Conservation (phyloP, 1,139 yeast species). For the Wickerhamiella pararugosa region DNA sequence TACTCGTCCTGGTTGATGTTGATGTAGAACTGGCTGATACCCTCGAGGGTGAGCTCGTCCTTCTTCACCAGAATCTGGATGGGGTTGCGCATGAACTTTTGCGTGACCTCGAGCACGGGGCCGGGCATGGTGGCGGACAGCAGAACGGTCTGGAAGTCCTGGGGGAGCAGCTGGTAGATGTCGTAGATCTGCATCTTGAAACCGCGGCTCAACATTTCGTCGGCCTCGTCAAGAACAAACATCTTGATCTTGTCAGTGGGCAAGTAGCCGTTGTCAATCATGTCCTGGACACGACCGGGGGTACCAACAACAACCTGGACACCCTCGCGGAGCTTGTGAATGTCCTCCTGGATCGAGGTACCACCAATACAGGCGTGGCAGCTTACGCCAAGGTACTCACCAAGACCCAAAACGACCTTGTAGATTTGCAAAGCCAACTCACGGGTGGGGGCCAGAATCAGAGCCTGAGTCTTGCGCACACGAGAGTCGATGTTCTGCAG, state of each 20-base stretch:
- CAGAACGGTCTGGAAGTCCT: conserved; percentile 89
- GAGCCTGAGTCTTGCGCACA: conserved; percentile 42
- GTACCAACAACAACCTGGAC: conserved; percentile 97
- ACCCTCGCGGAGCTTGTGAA: conserved; percentile 81
- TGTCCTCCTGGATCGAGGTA: conserved; percentile 82
- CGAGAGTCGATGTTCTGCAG: conserved; percentile 71
- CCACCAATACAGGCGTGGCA: conserved; percentile 99
- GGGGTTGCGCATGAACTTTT: conserved; percentile 95
- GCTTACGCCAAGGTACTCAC: conserved; percentile 82
- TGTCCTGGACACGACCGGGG: conserved; percentile 97
- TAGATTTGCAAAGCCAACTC: conserved; percentile 97
- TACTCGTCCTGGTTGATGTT: conserved; percentile 85
- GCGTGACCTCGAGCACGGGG: conserved; percentile 91
- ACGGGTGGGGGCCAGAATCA: conserved; percentile 96
- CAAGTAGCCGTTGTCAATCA: conserved; percentile 89
- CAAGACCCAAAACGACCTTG: conserved; percentile 87
- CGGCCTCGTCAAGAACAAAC: conserved; percentile 99
- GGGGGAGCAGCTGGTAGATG: conserved; percentile 87
- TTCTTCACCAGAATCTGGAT: conserved; percentile 94
- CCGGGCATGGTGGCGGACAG: conserved; percentile 97
- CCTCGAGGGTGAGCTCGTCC: conserved; percentile 96
- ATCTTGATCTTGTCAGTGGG: conserved; percentile 82
- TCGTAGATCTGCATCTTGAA: conserved; percentile 97
- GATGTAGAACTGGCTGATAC: conserved; percentile 92
- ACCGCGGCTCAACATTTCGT: conserved; percentile 94